Base-by-base conservation (phyloP, 768 basidiomycete species). In the Hygrophoropsis aurantiaca region DNA sequence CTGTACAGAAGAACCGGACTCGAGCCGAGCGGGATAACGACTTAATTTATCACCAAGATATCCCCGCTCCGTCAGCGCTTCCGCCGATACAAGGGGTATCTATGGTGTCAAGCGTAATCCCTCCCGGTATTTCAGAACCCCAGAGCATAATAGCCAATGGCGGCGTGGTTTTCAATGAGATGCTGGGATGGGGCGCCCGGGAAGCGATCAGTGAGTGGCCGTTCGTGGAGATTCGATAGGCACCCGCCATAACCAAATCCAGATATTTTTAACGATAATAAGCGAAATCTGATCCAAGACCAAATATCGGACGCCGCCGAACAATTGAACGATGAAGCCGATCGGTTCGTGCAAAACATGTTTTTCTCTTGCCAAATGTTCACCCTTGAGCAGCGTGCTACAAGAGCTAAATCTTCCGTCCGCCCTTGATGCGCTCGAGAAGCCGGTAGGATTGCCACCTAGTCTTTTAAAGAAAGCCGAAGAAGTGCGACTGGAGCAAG, bases 11-110 rank as follows among this genome's bases (percentile, higher is more conserved):
- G 42, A 79, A 82, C 46, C 65, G 88, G 26, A 66, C 72, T 4
- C 79, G 90, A 11, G 90, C 94, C 0, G 81, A 86, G 52, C 81
- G 91, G 25, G 95, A 98, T 65, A 99, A 99, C 62, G 89, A 95
- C 65, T 72, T 97, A 6, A 97, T 99, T 32, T 99, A 97, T 68
- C 92, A 97, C 55, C 78, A 90, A 42, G 85, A 90, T 46, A 74
- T 95, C 1, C 93, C 94, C 1, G 72, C 92, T 0, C 57, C 79
- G 4, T 81, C 86, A 2, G 77, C 84, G 13, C 77, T 97, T 6
- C 69, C 83, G 0, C 60, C 76, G 0, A 82, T 97, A 41, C 70
- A 74, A 24, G 81, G 81, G 30, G 81, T 82, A 2, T 67, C 78
- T 9, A 79, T 97, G 60, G 87, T 84, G 26, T 77, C 82, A 50